Evolutionary conservation across 768 basidiomycete genomes (phyloP), one percentile per base, ranked within the genome.

Genomic region (Russula compacta): DNA sequence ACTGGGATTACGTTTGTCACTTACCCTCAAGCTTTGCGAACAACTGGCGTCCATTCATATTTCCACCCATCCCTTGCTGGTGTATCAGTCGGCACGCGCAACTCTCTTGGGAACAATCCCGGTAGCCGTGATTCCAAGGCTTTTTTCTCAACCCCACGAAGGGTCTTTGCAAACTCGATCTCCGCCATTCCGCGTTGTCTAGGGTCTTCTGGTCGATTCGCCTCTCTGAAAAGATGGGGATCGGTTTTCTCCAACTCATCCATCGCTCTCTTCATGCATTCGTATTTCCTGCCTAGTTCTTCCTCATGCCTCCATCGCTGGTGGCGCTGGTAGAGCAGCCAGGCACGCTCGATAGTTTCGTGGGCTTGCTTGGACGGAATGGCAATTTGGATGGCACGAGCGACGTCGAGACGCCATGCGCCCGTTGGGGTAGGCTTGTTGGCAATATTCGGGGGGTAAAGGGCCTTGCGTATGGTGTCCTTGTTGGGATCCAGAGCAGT

Each of bases 271-370:
- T 77, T 76, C 93, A 97, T 94, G 67, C 82, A 81, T 58, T 83
- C 79, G 68, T 86, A 93, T 73, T 95, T 95, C 73, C 85, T 80
- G 59, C 77, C 75, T 63, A 90, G 70, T 69, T 92, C 88, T 39
- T 77, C 82, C 33, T 85, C 81, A 48, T 88, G 79, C 63, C 79
- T 76, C 69, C 87, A 83, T 44, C 94, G 83, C 42, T 85, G 61
- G 68, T 89, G 85, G 35, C 94, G 81, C 65, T 82, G 79, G 74
- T 92, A 84, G 11, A 98, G 79, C 54, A 85, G 76, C 89, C 89
- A 98, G 4, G 94, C 94, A 36, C 94, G 83, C 65, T 92, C 87
- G 56, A 97, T 93, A 2, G 92, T 97, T 64, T 92, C 82, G 74
- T 97, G 92, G 0, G 90, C 92, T 71, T 95, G 92, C 5, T 79